Evolutionary conservation across 2,329 filamentous ascomycete species (phyloP).

Genomic region (Diaporthe destruens): DNA sequence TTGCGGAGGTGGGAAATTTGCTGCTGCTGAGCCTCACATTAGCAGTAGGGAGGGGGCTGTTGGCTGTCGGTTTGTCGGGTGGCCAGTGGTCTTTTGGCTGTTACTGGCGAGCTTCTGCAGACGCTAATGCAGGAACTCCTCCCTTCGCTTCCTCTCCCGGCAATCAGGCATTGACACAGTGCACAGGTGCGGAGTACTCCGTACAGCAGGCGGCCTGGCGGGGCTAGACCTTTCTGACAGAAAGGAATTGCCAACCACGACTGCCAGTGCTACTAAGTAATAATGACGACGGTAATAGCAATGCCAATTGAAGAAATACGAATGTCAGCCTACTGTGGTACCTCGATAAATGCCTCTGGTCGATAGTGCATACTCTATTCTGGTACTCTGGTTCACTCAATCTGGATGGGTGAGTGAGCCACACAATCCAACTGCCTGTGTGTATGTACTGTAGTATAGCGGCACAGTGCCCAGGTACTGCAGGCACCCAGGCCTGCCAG

Average conservation of each 20-base stretch:
- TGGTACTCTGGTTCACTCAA: not conserved
- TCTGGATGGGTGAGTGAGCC: not conserved
- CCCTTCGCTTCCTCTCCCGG: conserved; percentile 7
- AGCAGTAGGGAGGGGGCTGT: conserved; percentile 1
- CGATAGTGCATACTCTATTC: not conserved
- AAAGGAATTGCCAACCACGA: conserved; percentile 5
- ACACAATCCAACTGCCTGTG: not conserved
- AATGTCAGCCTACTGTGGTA: not conserved
- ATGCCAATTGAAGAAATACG: conserved; percentile 18
- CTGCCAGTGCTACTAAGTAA: not conserved
- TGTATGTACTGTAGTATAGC: not conserved
- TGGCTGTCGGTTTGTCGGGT: not conserved
- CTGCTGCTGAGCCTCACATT: conserved; percentile 23
- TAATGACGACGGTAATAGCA: not conserved
- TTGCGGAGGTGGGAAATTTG: conserved; percentile 4
- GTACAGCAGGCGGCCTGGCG: no score
- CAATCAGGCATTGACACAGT: not conserved
- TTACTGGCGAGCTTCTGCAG: not conserved
- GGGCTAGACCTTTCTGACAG: not conserved
- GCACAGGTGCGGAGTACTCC: no score
- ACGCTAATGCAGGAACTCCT: conserved; percentile 36
- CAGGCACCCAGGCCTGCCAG: not conserved
- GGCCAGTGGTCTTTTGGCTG: not conserved
- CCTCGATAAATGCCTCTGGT: not conserved
- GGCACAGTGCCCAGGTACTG: no score